These are phyloP conservation scores for Macrophomina phaseolina DNA, from an alignment of 2,329 filamentous ascomycete species.

Conservation along the genomic window DNA sequence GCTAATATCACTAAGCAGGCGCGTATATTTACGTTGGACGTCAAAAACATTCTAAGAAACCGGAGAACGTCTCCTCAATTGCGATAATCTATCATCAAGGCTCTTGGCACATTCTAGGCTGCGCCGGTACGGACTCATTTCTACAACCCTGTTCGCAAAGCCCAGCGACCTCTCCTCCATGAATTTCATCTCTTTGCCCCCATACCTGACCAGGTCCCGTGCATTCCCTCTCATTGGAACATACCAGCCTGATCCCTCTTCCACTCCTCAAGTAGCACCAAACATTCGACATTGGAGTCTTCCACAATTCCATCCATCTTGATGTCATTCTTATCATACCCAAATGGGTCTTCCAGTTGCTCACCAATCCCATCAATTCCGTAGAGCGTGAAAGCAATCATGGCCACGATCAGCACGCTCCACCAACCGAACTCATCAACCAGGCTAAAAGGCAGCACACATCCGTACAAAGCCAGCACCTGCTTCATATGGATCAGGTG, in stretches of 20 bases:
- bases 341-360: constrained; percentile 70
- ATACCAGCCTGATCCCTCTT: constrained; percentile 36
- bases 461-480: constrained; percentile 65
- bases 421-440: constrained; percentile 69
- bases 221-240: background rate
- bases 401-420: constrained; percentile 62
- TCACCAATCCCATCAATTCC: constrained; percentile 68
- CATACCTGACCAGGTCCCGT: background rate
- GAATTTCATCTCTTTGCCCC: no score
- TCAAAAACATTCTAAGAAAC: no score
- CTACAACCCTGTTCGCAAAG: no score
- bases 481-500: constrained; percentile 70
- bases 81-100: no score
- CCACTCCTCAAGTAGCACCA: constrained; percentile 66
- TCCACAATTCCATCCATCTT: constrained; percentile 71
- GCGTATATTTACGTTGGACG: no score
- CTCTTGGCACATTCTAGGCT: no score
- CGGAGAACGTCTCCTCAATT: no score
- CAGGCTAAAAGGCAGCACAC: constrained; percentile 67
- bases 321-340: constrained; percentile 69
- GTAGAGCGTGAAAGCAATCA: constrained; percentile 69
- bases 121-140: no score
- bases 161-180: no score
- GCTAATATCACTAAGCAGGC: no score
- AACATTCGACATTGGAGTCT: constrained; percentile 63